Conservation (phyloP, 1,284 basidiomycete genomes). For the Ceratobasidium papillatum region DNA sequence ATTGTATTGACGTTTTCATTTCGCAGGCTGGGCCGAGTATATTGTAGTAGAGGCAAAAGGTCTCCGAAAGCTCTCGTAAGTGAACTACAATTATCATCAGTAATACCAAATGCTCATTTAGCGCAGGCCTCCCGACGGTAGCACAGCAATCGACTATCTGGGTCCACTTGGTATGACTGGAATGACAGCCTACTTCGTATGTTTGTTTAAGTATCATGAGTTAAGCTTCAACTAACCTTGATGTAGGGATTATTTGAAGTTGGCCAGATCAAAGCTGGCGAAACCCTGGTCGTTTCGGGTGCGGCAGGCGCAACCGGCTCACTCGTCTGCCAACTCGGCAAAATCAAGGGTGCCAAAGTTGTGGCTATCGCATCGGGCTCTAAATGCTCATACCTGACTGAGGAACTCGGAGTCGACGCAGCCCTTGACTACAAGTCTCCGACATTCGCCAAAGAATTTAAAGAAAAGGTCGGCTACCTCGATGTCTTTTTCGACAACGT, state of each 20-base stretch:
- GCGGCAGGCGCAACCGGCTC: conserved; percentile 89
- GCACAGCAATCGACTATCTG: conserved; percentile 73
- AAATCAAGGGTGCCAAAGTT: conserved; percentile 77
- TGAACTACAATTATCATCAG: conserved; percentile 45
- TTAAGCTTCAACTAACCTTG: neutral
- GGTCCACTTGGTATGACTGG: conserved; percentile 77
- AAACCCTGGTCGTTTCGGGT: conserved; percentile 85
- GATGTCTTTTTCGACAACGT: conserved; percentile 92
- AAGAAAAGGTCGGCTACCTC: conserved; percentile 65
- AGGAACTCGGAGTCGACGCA: conserved; percentile 81
- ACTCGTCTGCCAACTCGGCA: conserved; percentile 79
- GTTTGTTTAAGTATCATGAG: conserved; percentile 46
- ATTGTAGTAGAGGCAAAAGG: conserved; percentile 66
- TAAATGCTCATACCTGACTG: conserved; percentile 84
- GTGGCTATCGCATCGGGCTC: conserved; percentile 81
- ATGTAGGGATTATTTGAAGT: conserved; percentile 82
- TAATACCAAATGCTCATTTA: neutral
- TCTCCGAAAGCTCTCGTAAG: conserved; percentile 64
- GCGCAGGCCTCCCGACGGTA: conserved; percentile 55
- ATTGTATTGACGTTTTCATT: conserved; percentile 39
- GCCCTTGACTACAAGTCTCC: conserved; percentile 89
- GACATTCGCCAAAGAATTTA: conserved; percentile 73
- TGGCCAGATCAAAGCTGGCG: conserved; percentile 79
- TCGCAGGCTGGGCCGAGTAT: conserved; percentile 81
- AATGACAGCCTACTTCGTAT: conserved; percentile 84